Evolutionary conservation across 345 rosid genomes (phyloP).

Genomic region (Gossypium sturtianum): DNA sequence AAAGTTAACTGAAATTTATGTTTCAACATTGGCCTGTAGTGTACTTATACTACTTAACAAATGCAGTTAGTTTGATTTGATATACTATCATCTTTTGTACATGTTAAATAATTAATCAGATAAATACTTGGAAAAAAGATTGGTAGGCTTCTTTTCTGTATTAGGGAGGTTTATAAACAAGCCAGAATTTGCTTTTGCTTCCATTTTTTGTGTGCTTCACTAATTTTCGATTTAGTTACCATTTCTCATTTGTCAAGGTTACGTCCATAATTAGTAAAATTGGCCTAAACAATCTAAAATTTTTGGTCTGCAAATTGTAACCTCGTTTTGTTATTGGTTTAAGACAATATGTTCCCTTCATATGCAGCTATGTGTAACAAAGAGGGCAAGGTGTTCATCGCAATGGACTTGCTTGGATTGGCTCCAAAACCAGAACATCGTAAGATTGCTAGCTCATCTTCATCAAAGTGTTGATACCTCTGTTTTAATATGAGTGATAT

Average conservation of each 20-base stretch:
- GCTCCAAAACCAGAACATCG: constrained; percentile 72
- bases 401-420: constrained; percentile 71
- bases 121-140: background rate
- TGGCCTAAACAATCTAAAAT: background rate
- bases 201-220: background rate
- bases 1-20: background rate
- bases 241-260: background rate
- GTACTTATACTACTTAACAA: background rate
- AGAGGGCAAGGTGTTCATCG: constrained; percentile 66
- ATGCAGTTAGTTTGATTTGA: background rate
- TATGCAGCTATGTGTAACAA: constrained; percentile 83
- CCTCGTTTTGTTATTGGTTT: background rate
- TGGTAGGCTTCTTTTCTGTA: background rate
- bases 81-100: background rate
- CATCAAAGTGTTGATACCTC: constrained; percentile 11
- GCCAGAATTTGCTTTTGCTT: background rate
- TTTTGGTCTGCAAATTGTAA: background rate
- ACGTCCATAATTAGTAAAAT: background rate
- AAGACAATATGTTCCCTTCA: constrained; percentile 12
- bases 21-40: background rate
- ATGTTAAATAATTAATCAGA: background rate
- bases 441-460: constrained; percentile 32
- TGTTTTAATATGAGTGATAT: constrained; percentile 9
- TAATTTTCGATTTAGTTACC: background rate
- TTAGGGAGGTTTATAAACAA: background rate